These are phyloP conservation scores for Mortierella sp. DNA, from an alignment of 371 early-diverging fungal species.

Conservation along the genomic window DNA sequence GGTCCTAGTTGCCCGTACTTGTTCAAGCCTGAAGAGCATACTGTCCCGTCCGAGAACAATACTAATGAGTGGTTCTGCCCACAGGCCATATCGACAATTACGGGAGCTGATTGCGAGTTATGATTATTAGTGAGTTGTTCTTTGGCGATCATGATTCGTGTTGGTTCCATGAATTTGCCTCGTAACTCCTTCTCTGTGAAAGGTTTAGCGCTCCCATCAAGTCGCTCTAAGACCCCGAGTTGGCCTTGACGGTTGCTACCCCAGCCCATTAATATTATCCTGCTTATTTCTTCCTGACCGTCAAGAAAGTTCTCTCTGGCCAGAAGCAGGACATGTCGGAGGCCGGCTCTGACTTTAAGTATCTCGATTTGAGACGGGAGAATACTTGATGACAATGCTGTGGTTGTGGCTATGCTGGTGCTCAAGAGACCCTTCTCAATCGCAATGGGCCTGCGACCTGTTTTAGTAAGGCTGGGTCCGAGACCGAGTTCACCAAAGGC, in stretches of 20 bases:
- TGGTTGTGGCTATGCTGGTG: background rate
- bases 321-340: slow-evolving; percentile 70
- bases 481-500: slow-evolving; percentile 66
- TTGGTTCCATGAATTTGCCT: slow-evolving; percentile 43
- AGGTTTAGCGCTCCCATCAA: background rate
- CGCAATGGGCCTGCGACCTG: slow-evolving; percentile 27
- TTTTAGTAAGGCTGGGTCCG: slow-evolving; percentile 28
- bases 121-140: background rate
- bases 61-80: slow-evolving; percentile 69
- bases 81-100: slow-evolving; percentile 60
- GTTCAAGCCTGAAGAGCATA: slow-evolving; percentile 74
- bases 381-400: background rate
- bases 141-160: slow-evolving; percentile 37
- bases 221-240: slow-evolving; percentile 55
- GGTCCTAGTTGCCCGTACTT: slow-evolving; percentile 73
- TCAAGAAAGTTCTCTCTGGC: slow-evolving; percentile 16
- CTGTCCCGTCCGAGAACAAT: slow-evolving; percentile 57
- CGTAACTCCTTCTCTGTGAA: slow-evolving; percentile 39
- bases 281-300: background rate
- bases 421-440: slow-evolving; percentile 19
- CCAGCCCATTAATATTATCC: slow-evolving; percentile 66
- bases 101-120: background rate
- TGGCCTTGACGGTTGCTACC: slow-evolving; percentile 77
- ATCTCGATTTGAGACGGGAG: slow-evolving; percentile 25
- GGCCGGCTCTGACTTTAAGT: slow-evolving; percentile 69